Evolutionary conservation across 2,329 filamentous ascomycete genomes (phyloP).

Genomic region (Apiospora arundinis): DNA sequence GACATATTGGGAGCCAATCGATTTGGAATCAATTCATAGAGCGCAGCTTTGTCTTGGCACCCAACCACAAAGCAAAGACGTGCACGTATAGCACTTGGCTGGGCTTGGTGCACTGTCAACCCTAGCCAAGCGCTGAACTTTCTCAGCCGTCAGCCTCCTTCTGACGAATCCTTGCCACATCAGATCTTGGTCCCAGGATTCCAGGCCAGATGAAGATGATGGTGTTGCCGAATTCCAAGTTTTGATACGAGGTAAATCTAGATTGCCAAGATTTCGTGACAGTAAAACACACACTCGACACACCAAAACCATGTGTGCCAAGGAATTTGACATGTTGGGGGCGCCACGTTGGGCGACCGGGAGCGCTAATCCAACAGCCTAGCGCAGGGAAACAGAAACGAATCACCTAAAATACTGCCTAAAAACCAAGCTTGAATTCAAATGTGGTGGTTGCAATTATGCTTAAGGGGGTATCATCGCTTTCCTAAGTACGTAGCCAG

Average conservation of each 20-base stretch:
- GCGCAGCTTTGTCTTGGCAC: background rate
- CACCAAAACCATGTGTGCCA: background rate
- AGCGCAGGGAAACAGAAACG: background rate
- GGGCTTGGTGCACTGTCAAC: background rate
- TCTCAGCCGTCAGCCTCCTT: background rate
- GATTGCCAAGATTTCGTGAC: background rate
- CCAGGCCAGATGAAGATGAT: background rate
- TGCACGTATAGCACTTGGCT: no score
- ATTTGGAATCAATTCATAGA: background rate
- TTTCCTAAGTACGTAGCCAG: background rate
- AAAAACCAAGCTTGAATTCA: background rate
- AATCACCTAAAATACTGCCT: background rate
- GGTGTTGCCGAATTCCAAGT: background rate
- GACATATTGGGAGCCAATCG: background rate
- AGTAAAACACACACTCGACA: background rate
- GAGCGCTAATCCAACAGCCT: background rate
- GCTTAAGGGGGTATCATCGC: slow-evolving; percentile 11
- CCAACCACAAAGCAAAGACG: background rate
- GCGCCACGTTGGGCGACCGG: background rate
- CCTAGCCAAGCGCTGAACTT: background rate
- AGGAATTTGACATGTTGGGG: background rate
- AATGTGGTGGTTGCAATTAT: background rate
- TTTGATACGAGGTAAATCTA: background rate
- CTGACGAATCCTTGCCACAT: background rate
- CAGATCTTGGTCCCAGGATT: slow-evolving; percentile 1